These are phyloP conservation scores for Dacryopinax spathularia DNA, from an alignment of 768 basidiomycete species.

Conservation along the genomic window DNA sequence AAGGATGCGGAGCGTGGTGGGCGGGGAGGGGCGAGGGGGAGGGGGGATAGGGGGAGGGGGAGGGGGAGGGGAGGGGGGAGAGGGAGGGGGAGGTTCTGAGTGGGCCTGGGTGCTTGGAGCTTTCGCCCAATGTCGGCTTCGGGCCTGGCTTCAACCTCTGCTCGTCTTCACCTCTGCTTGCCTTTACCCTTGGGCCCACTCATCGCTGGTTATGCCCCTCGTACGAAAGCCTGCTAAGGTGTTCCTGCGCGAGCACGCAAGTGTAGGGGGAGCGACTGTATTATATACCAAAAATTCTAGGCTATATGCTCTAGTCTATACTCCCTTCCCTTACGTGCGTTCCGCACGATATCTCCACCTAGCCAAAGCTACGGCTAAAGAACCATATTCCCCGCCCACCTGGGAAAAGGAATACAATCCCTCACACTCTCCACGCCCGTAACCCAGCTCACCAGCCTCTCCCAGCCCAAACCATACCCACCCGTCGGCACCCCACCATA, in stretches of 20 bases:
- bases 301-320: no score
- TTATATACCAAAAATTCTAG: neutral
- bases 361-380: constrained; percentile 27
- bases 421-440: constrained; percentile 80
- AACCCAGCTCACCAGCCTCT: constrained; percentile 75
- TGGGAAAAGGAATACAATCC: constrained; percentile 83
- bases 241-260: no score
- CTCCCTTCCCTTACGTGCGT: no score
- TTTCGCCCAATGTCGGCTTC: no score
- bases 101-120: no score
- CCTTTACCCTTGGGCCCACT: no score
- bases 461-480: constrained; percentile 93
- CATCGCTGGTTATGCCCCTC: no score
- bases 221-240: no score
- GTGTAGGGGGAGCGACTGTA: constrained; percentile 8
- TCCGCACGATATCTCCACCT: neutral
- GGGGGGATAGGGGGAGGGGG: constrained; percentile 36
- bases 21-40: constrained; percentile 40
- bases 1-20: constrained; percentile 57
- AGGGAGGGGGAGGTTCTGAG: constrained; percentile 37
- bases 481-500: constrained; percentile 86
- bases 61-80: constrained; percentile 36
- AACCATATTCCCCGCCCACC: constrained; percentile 72
- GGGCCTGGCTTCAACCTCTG: no score
- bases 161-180: no score